Base-by-base conservation (phyloP, 2,329 filamentous ascomycete species). In the Conoideocrella luteorostrata region DNA sequence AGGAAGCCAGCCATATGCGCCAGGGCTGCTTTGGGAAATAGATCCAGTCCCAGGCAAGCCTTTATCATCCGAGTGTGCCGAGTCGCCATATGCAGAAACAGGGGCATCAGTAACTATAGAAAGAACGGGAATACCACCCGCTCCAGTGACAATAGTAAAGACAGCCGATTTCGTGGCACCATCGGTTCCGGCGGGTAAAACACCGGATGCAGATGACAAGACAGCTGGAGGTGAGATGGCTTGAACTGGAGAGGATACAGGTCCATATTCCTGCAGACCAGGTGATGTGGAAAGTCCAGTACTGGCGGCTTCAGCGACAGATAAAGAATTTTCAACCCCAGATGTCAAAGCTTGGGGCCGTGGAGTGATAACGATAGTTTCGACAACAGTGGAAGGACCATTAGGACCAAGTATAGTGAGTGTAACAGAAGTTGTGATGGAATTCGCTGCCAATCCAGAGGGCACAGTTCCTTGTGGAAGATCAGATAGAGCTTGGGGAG, bases 311-410 rank as follows among this genome's bases (percentile, higher is more conserved):
- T 24, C 41, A 10, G 33, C 34, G 1, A 47, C 52, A 43, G 51
- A 47, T 7, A 45, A 42, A 13, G 50, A 43, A 22, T 45, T 40
- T 4, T 41, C 18, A 7, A 49, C 39, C n/a, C 54, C 46, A 17
- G 50, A 39, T 6, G 40, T 36, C 18, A 32, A 20, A 42, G 13
- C 50, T 51, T 37, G 56, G 39, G 21, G 37, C 29, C 46, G 15
- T 34, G 52, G 55, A 10, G 52, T 51, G 21, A 62, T 47, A 18
- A 66, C 49, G 23, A 65, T 50, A 11, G 61, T 64, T 35, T 63
- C 55, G 9, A 62, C 54, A 22, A 60, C 49, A 11, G 62, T 51
- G 2, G 62, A 63, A 2, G 50, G 43, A 5, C 62, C 61, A 49
- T 65, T 53, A 10, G 56, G 45, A 15, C 61, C 62, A 18, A 64